Percentiles rank a stretch among this genome's conserved stretches.
Conservation (phyloP, 805 yeast genomes). For the Ogataea salicorniae region DNA sequence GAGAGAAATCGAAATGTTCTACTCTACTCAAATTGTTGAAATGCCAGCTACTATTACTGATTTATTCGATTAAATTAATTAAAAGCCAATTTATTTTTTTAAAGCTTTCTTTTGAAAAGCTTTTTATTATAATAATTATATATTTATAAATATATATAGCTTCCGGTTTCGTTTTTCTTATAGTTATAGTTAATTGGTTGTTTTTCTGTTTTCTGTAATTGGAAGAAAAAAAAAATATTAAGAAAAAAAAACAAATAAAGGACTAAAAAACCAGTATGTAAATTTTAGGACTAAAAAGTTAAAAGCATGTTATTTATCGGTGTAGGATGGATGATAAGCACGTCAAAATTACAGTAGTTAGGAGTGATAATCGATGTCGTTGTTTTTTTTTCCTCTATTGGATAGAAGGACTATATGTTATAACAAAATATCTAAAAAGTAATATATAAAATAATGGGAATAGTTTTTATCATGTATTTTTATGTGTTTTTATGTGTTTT, state of each 20-base stretch:
- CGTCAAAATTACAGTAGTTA: too few relatives aligned
- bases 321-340: too few relatives aligned
- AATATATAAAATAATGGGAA: too few relatives aligned
- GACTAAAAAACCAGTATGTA: not conserved
- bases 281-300: not conserved
- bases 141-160: not conserved
- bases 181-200: too few relatives aligned
- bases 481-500: not conserved
- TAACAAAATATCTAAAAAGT: too few relatives aligned
- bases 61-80: conserved; percentile 22
- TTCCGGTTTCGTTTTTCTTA: too few relatives aligned
- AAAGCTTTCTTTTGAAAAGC: too few relatives aligned
- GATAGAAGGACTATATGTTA: too few relatives aligned
- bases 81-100: not conserved
- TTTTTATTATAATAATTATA: too few relatives aligned
- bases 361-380: too few relatives aligned
- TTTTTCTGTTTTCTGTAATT: not conserved
- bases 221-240: not conserved
- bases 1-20: conserved; percentile 69
- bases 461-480: not conserved
- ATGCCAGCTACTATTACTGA: conserved; percentile 74
- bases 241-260: not conserved
- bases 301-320: too few relatives aligned
- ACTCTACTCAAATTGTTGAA: conserved; percentile 69
- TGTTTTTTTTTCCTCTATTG: too few relatives aligned